phyloP scores from a whole-genome alignment of 352 stramenopile species.

The Globisporangium emineosum region DNA sequence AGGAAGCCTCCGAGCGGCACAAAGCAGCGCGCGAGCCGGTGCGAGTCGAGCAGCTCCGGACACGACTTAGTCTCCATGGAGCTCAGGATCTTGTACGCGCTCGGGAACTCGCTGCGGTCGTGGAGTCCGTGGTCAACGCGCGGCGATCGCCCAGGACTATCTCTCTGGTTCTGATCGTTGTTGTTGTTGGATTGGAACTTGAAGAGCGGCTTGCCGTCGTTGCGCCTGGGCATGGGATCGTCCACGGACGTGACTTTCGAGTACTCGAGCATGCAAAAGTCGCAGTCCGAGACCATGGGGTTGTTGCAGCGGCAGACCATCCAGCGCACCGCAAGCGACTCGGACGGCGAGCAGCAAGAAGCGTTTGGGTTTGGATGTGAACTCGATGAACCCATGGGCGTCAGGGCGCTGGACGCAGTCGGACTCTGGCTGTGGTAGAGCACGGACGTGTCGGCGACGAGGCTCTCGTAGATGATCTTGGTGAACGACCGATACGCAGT shows the following conservation, averaged over 20 bases:
- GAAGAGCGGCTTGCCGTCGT: slow-evolving; percentile 16
- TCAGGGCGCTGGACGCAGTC: neutral
- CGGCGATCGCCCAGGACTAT: slow-evolving; percentile 11
- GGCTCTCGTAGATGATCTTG: slow-evolving; percentile 69
- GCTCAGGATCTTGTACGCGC: slow-evolving; percentile 67
- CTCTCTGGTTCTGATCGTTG: slow-evolving; percentile 6
- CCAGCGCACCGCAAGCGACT: slow-evolving; percentile 70
- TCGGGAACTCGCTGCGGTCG: slow-evolving; percentile 25
- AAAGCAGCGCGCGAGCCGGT: slow-evolving; percentile 53
- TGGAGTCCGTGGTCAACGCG: slow-evolving; percentile 18
- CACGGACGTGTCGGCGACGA: slow-evolving; percentile 69
- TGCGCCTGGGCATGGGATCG: slow-evolving; percentile 30
- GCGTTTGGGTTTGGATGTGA: neutral
- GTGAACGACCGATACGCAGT: slow-evolving; percentile 67
- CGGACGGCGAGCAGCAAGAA: slow-evolving; percentile 10
- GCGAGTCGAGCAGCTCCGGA: slow-evolving; percentile 56
- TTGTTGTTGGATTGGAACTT: slow-evolving; percentile 31
- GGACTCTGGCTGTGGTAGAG: slow-evolving; percentile 56
- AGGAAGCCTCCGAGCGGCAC: slow-evolving; percentile 69
- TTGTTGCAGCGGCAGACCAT: slow-evolving; percentile 60
- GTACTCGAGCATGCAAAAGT: slow-evolving; percentile 75
- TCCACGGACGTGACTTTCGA: slow-evolving; percentile 55
- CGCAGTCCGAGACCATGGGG: slow-evolving; percentile 63
- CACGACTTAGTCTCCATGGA: slow-evolving; percentile 69
- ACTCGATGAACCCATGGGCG: neutral